Base-by-base conservation (phyloP, 257 asterid species). In the Anisodus tanguticus region DNA sequence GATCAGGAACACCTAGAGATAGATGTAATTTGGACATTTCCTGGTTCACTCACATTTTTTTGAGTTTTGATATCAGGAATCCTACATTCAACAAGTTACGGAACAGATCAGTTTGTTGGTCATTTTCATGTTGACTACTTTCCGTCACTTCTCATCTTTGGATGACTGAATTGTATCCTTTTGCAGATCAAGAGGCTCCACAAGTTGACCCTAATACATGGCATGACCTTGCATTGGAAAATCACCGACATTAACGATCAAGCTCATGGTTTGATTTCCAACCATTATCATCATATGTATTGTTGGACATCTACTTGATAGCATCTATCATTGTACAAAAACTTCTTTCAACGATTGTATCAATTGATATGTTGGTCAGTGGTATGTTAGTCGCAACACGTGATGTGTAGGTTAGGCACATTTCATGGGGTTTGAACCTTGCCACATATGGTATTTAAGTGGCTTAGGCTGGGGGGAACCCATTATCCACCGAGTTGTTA, bases 191-290 rank as follows among this genome's bases (percentile, higher is more conserved):
- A 90, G 97, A 89, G 88, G 71, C 89, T n/a, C 92, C 86, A 79
- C 93, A 88, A 83, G 91, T 80, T 85, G 94, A 88, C 43, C 81
- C 84, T 53, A 93, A 90, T 87, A 79, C 85, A 11, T 93, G 94
- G 97, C 97, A 88, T 79, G 94, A 92, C 74, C 94, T 93, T 88
- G 97, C 94, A 15, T 70, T 93, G 85, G 91, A 91, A 17, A 88
- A 87, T 85, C 88, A 87, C 37, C 86, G 85, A 87, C 41, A 7
- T 26, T 26, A 51, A 15, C 7, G 63, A 49, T 51, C 26, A 26
- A 76, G 26, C 60, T 74, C 2, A 19, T 51, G 45, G 22, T 26
- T 51, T 4, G 81, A 51, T 76, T 26, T 26, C 6, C 47, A 76
- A 49, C 45, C 19, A 76, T 26, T 76, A 26, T 51, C 47, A 6